phyloP scores from a whole-genome alignment of 306 rosid species.

The Lupinus albus region DNA sequence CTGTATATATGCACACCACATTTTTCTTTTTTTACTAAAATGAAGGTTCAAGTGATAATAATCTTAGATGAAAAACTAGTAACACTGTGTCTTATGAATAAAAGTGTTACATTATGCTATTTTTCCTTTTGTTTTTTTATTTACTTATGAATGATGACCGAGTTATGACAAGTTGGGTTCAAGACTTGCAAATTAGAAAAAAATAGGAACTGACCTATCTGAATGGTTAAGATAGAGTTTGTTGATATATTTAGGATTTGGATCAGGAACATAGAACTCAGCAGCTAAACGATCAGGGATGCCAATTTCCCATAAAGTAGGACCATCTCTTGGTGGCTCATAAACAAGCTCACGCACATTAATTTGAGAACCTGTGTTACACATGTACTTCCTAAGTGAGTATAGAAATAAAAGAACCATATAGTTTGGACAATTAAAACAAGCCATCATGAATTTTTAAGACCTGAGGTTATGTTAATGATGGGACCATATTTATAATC shows the following conservation, averaged over 20 bases:
- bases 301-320: constrained; percentile 87
- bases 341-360: constrained; percentile 56
- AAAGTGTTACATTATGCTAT: no score
- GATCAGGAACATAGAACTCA: constrained; percentile 75
- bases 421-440: background rate
- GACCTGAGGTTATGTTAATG: constrained; percentile 70
- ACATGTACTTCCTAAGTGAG: constrained; percentile 15
- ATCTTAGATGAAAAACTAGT: no score
- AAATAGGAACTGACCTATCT: constrained; percentile 54
- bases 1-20: constrained; percentile 38
- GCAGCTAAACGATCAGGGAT: constrained; percentile 76
- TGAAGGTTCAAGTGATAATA: no score
- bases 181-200: background rate
- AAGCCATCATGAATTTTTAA: constrained; percentile 9
- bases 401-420: constrained; percentile 6
- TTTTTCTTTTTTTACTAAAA: background rate
- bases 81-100: no score
- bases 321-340: constrained; percentile 73
- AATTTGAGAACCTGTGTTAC: constrained; percentile 48
- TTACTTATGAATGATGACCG: no score
- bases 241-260: constrained; percentile 64
- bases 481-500: constrained; percentile 49
- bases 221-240: constrained; percentile 65
- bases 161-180: background rate
- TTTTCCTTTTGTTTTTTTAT: no score